These are phyloP conservation scores for Claviceps spartinae DNA, from an alignment of 2,329 filamentous ascomycete genomes.

Conservation along the genomic window DNA sequence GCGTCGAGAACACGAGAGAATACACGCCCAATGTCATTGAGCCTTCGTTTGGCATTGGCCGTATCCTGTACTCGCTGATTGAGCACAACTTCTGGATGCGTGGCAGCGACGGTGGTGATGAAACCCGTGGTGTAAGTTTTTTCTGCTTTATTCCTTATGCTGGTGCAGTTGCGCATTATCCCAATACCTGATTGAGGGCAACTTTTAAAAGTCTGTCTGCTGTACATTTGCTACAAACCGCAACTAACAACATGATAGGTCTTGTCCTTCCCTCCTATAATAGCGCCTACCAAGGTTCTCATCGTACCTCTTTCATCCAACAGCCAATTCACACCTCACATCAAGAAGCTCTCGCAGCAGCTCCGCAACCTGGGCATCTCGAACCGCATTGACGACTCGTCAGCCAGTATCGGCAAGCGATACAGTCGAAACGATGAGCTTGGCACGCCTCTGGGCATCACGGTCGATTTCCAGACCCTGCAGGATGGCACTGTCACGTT, in stretches of 20 bases:
- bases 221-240: conserved; percentile 6
- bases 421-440: conserved; percentile 93
- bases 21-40: conserved; percentile 95
- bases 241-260: conserved; percentile 23
- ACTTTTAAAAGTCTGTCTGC: neutral
- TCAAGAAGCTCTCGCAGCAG: conserved; percentile 58
- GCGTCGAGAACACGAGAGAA: conserved; percentile 72
- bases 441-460: conserved; percentile 86
- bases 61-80: conserved; percentile 83
- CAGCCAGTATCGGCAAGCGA: conserved; percentile 85
- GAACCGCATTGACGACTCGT: conserved; percentile 79
- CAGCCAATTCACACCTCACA: conserved; percentile 63
- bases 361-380: conserved; percentile 67
- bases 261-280: conserved; percentile 41
- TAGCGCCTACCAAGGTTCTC: conserved; percentile 92
- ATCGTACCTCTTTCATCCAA: conserved; percentile 81
- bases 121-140: conserved; percentile 68
- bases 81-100: conserved; percentile 96
- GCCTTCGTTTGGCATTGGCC: conserved; percentile 92
- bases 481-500: conserved; percentile 79
- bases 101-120: conserved; percentile 43
- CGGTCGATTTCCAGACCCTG: conserved; percentile 88
- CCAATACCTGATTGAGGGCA: neutral
- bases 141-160: neutral
- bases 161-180: neutral